Evolutionary conservation across 768 basidiomycete genomes (phyloP), one percentile per base, ranked within the genome.

Genomic region (Cystofilobasidium bisporidii): DNA sequence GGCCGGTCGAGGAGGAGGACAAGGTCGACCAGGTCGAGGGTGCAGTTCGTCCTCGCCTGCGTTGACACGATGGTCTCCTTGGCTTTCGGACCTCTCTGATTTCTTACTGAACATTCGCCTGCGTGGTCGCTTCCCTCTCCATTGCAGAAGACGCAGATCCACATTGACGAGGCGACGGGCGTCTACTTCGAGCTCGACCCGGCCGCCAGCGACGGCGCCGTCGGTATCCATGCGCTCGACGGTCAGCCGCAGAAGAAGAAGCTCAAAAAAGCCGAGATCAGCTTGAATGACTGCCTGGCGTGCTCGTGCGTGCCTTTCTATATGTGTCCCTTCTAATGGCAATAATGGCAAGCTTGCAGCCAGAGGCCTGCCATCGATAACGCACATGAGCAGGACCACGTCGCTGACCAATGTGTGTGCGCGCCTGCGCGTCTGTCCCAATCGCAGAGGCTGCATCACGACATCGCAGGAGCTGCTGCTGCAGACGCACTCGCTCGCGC

Each of bases 211-310:
- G 30, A 38, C 6, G n/a, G 33, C 26, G 11, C 47, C 1, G 65
- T 30, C 53, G 58, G 12, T 24, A 58, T 45, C 61, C n/a, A 48
- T 40, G 30, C 48, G 47, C 30, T n/a, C 43, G 68, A 56, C 10
- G 20, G 36, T 18, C 43, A 62, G 28, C 24, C 48, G 26, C 63
- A 62, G 20, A 36, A 71, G 45, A 79, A 78, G 76, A 92, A 89
- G 77, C 81, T 99, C 15, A 84, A 91, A 73, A 90, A 91, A 72
- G 96, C 96, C 2, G 88, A 98, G 76, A 91, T 99, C 71, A 98
- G 86, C 75, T 78, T 99, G 72, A 98, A 96, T 71, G 96, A 99
- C 75, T 99, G 96, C 79, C 81, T 99, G 56, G 96, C 96, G 30
- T 98, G 96, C 82, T 96, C 91, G 93, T 90, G 74, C 62, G 86